Percentiles rank a stretch among this genome's conserved stretches.
These are phyloP conservation scores for Eucalyptus virginea DNA, from an alignment of 345 rosid species.

Conservation along the genomic window DNA sequence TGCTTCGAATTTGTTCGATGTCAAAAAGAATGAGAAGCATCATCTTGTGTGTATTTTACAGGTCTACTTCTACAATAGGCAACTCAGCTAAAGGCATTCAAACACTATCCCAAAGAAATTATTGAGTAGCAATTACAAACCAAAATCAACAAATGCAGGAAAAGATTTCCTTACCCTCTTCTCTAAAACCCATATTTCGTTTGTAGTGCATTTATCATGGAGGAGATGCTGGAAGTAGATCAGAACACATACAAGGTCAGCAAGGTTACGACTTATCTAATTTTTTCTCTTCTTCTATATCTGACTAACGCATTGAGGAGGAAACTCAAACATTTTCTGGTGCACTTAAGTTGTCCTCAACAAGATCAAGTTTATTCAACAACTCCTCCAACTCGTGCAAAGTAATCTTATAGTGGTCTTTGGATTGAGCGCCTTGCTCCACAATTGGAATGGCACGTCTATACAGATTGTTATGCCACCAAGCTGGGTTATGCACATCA, in stretches of 20 bases:
- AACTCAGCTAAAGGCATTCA: background rate
- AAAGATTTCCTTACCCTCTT: background rate
- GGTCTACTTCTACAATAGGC: background rate
- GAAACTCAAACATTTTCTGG: background rate
- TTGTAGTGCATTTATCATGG: background rate
- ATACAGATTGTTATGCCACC: constrained; percentile 14
- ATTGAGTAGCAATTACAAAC: background rate
- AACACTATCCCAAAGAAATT: background rate
- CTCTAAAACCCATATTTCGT: background rate
- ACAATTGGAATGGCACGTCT: constrained; percentile 14
- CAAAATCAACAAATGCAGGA: background rate
- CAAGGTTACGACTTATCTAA: background rate
- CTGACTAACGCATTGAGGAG: background rate
- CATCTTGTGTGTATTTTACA: background rate
- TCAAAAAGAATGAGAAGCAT: background rate
- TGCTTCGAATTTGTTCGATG: background rate
- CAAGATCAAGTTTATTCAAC: constrained; percentile 16
- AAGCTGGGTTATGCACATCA: constrained; percentile 15
- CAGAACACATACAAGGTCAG: background rate
- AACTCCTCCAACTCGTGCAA: constrained; percentile 27
- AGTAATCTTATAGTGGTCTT: constrained; percentile 19
- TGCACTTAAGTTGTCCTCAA: constrained; percentile 6
- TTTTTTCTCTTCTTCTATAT: background rate
- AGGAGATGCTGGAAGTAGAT: background rate
- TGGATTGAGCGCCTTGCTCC: constrained; percentile 22